Percentiles rank a stretch among this genome's conserved stretches.
Evolutionary conservation across 805 yeast genomes (phyloP).

Genomic region (Jamesozyma lodderae): DNA sequence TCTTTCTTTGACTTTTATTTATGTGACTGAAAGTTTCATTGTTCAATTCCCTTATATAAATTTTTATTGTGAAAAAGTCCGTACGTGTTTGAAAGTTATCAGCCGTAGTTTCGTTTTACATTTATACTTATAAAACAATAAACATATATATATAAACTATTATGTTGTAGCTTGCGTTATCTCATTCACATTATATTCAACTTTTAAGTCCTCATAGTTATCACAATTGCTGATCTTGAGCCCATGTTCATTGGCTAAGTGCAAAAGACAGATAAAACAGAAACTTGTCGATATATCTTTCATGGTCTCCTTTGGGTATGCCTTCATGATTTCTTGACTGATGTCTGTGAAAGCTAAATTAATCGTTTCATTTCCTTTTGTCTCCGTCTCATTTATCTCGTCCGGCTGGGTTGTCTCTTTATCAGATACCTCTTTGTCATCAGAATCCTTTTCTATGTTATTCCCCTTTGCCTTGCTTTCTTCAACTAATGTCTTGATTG

Average conservation of each 20-base stretch:
- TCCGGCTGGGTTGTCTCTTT: conserved; percentile 8
- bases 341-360: conserved; percentile 35
- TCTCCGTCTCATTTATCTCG: conserved; percentile 5
- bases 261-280: conserved; percentile 74
- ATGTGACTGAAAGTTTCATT: too few relatives aligned
- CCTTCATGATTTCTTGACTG: conserved; percentile 39
- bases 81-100: too few relatives aligned
- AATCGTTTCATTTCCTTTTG: conserved; percentile 9
- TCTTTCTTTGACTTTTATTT: too few relatives aligned
- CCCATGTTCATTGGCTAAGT: conserved; percentile 81
- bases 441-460: conserved; percentile 10
- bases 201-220: conserved; percentile 23
- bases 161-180: neutral
- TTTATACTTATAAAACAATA: too few relatives aligned
- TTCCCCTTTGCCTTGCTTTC: conserved; percentile 12
- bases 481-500: conserved; percentile 28
- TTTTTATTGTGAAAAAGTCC: too few relatives aligned
- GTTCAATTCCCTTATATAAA: too few relatives aligned
- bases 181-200: conserved; percentile 7
- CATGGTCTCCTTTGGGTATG: conserved; percentile 48
- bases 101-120: too few relatives aligned
- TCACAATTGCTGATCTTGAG: conserved; percentile 44
- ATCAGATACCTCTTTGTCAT: conserved; percentile 18
- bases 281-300: conserved; percentile 75
- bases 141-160: neutral